These are phyloP conservation scores for Gomphus bonarii DNA, from an alignment of 1,284 basidiomycete species.

Conservation along the genomic window DNA sequence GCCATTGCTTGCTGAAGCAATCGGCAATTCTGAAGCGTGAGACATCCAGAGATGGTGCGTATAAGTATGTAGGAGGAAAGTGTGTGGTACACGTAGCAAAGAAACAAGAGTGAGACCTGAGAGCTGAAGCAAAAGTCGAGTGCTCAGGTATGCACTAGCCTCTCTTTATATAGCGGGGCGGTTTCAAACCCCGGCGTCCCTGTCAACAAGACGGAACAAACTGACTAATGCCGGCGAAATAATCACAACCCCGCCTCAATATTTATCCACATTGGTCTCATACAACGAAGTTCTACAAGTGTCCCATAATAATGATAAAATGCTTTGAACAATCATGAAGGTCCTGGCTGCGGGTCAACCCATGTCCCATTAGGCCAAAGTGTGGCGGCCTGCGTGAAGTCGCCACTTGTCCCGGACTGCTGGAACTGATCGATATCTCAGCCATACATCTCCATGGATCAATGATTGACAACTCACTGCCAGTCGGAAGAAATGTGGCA, in stretches of 20 bases:
- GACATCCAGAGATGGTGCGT: neutral
- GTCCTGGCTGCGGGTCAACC: constrained; percentile 59
- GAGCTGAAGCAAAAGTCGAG: neutral
- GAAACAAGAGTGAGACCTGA: neutral
- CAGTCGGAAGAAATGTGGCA: constrained; percentile 78
- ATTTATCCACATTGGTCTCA: neutral
- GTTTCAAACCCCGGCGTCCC: neutral
- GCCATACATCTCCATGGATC: neutral
- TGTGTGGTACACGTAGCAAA: neutral
- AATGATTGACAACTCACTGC: constrained; percentile 47
- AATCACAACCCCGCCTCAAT: neutral
- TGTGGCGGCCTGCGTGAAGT: constrained; percentile 75
- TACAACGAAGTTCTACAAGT: too few relatives aligned
- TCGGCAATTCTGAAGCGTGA: neutral
- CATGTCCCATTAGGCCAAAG: constrained; percentile 77
- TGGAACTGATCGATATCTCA: constrained; percentile 35
- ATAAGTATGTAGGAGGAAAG: neutral
- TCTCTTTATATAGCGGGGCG: neutral
- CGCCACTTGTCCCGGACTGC: constrained; percentile 44
- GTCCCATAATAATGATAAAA: constrained; percentile 4
- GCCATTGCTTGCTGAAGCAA: neutral
- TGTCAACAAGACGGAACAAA: too few relatives aligned
- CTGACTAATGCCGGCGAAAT: too few relatives aligned
- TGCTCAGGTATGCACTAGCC: neutral
- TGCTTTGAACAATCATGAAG: constrained; percentile 33